Base-by-base conservation (phyloP, 2,329 filamentous ascomycete genomes). In the Pseudopithomyces maydicus region DNA sequence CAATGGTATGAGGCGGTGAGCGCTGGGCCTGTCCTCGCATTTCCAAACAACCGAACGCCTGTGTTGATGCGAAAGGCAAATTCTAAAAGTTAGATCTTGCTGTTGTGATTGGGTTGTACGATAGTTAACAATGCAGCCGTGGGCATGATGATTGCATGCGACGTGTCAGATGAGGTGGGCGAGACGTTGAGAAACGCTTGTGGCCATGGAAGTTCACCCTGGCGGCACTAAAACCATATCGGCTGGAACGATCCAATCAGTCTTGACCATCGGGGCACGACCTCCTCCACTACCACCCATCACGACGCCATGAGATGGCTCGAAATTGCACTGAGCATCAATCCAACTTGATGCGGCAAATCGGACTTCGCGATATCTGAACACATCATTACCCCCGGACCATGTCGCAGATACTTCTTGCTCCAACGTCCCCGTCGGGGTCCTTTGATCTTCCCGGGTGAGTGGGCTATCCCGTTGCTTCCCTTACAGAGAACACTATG, bases 381-480 rank as follows among this genome's bases (percentile, higher is more conserved):
- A 19, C 38, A 17, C n/a, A 17, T 43, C 3, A 15, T 20, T 29
- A n/a, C 26, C 15, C 47, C 20, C 20, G 23, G 8, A 23, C 8
- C n/a, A 51, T 51, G 48, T 33, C 48, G 38, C 48, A 51, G 17
- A 29, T 51, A 51, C 42, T 29, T 51, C 48, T 51, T 22, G 48
- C n/a, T 14, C 14, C 26, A 17, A 23, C 36, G 17, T 17, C 22
- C 36, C 33, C 35, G 26, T 17, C 38, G 23, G 38, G 10, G n/a
- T 11, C 22, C 8, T 19, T 42, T n/a, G 19, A 22, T 26, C 6
- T 43, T 22, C 6, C 48, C 6, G 14, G 26, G 48, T 51, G 38
- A 42, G 48, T 6, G 20, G 15, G 6, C 14, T 8, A 22, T 15
- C 42, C 22, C 6, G 14, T 15, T 32, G 23, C 10, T 29, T 29